Evolutionary conservation across 148 eudicot genomes (phyloP).

Genomic region (Camellia granthamiana): DNA sequence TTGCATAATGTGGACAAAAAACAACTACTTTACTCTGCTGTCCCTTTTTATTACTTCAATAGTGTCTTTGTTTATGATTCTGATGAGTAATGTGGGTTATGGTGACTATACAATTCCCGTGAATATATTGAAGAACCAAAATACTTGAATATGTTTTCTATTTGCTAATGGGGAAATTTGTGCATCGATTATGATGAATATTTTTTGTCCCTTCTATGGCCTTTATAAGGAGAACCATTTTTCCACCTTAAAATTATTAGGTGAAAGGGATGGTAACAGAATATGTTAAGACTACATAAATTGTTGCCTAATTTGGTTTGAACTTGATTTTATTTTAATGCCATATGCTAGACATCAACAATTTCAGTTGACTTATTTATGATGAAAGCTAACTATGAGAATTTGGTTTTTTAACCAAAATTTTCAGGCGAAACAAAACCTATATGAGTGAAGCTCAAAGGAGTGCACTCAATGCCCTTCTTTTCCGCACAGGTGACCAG

Average conservation of each 20-base stretch:
- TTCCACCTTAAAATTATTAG: no score
- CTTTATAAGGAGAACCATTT: no score
- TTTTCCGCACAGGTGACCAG: constrained; percentile 96
- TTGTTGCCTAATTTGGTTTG: background rate
- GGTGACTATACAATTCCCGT: background rate
- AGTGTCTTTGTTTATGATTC: background rate
- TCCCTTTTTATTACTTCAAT: background rate
- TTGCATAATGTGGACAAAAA: background rate
- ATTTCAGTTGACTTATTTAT: background rate
- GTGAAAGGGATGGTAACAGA: no score
- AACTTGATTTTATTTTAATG: background rate
- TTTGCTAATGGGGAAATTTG: background rate
- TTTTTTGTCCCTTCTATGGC: no score
- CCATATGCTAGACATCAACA: background rate
- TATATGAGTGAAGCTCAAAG: constrained; percentile 99
- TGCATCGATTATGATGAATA: background rate
- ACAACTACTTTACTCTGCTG: background rate
- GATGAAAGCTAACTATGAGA: background rate
- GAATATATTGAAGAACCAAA: background rate
- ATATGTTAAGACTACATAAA: background rate
- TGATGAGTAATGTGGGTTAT: background rate
- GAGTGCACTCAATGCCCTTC: constrained; percentile 94
- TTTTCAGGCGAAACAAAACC: constrained; percentile 87
- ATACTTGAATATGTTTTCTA: background rate
- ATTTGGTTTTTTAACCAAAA: constrained; percentile 1